A percentile compares a stretch with the other conserved stretches of the same genome.
phyloP scores from a whole-genome alignment of 495 filamentous ascomycete species.

The Penicillium cosmopolitanum region DNA sequence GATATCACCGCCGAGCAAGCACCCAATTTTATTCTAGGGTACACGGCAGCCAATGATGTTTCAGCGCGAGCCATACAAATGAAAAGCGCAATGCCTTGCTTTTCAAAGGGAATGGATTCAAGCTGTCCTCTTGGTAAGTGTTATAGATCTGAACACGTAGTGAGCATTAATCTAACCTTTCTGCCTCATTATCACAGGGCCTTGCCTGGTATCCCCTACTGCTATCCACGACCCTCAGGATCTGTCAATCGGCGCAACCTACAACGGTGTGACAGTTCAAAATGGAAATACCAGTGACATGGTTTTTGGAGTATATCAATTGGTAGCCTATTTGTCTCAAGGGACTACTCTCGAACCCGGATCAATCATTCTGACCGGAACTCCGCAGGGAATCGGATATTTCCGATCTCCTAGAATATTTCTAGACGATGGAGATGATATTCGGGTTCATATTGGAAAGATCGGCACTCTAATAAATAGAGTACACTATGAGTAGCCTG shows the following conservation, averaged over 20 bases:
- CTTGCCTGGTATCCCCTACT: neutral
- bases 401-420: slow-evolving; percentile 46
- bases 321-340: slow-evolving; percentile 64
- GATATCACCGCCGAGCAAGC: slow-evolving; percentile 66
- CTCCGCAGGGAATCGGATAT: slow-evolving; percentile 38
- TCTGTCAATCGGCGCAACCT: neutral
- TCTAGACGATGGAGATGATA: slow-evolving; percentile 53
- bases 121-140: neutral
- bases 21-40: slow-evolving; percentile 68
- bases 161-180: no score
- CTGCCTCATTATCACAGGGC: neutral
- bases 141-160: no score
- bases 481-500: slow-evolving; percentile 21
- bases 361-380: slow-evolving; percentile 74
- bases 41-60: slow-evolving; percentile 70
- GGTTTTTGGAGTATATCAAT: slow-evolving; percentile 51
- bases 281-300: slow-evolving; percentile 38
- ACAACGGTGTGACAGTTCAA: neutral
- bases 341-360: slow-evolving; percentile 71
- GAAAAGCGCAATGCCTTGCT: slow-evolving; percentile 59
- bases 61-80: slow-evolving; percentile 71
- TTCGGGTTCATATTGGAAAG: slow-evolving; percentile 48
- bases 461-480: slow-evolving; percentile 28
- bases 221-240: neutral
- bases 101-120: neutral